Percentiles rank a stretch among this genome's conserved stretches.
phyloP scores from a whole-genome alignment of 257 asterid species.

The Solanum commersonii region DNA sequence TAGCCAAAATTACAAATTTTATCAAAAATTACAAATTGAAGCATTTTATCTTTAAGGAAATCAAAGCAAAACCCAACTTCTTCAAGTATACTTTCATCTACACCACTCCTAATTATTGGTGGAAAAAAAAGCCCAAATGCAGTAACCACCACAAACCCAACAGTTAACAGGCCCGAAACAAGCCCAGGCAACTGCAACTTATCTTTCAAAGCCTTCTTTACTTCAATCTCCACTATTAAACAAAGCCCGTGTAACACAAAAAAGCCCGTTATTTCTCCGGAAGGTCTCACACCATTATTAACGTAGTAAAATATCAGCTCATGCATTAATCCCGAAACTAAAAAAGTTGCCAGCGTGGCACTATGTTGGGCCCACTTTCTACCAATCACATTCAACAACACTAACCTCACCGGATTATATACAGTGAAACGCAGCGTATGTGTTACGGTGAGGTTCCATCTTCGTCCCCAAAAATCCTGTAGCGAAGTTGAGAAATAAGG shows the following conservation, averaged over 20 bases:
- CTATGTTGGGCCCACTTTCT: slow-evolving; percentile 16
- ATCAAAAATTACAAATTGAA: neutral
- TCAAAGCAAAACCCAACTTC: slow-evolving; percentile 19
- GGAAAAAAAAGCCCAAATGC: slow-evolving; percentile 62
- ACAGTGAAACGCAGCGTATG: slow-evolving; percentile 33
- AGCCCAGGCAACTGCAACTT: slow-evolving; percentile 21
- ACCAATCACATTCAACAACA: slow-evolving; percentile 11
- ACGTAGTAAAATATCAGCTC: slow-evolving; percentile 44
- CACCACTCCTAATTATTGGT: slow-evolving; percentile 30
- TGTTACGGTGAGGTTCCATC: slow-evolving; percentile 69
- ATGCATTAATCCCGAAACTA: slow-evolving; percentile 77
- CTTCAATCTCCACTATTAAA: slow-evolving; percentile 21
- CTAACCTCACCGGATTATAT: slow-evolving; percentile 34
- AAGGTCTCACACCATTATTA: slow-evolving; percentile 26
- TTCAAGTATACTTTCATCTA: slow-evolving; percentile 24
- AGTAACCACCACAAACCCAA: slow-evolving; percentile 41
- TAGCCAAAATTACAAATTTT: neutral
- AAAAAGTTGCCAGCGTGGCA: slow-evolving; percentile 36
- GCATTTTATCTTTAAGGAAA: neutral
- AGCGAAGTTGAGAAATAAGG: slow-evolving; percentile 65
- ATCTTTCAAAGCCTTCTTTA: slow-evolving; percentile 28
- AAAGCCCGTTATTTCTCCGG: slow-evolving; percentile 77
- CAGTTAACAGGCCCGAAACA: slow-evolving; percentile 41
- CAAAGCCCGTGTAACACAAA: slow-evolving; percentile 52
- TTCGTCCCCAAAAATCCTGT: slow-evolving; percentile 69